phyloP scores from a whole-genome alignment of 345 rosid species.

The Populus pruinosa region DNA sequence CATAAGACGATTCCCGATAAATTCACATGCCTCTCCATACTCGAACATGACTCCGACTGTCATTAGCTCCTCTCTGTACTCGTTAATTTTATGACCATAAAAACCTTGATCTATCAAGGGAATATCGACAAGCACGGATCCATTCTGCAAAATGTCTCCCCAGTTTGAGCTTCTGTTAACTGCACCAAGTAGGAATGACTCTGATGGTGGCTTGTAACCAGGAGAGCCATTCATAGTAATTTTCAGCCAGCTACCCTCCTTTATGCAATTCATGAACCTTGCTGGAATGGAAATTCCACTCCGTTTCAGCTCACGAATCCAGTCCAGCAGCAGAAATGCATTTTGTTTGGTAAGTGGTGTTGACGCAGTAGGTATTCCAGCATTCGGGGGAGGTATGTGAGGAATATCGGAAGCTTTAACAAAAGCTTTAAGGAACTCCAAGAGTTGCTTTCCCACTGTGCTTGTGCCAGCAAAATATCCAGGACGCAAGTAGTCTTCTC shows the following conservation, averaged over 20 bases:
- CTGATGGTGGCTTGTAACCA: constrained; percentile 49
- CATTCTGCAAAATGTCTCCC: constrained; percentile 59
- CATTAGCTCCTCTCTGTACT: constrained; percentile 44
- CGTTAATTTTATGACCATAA: constrained; percentile 42
- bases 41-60: constrained; percentile 59
- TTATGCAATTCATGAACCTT: constrained; percentile 46
- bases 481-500: constrained; percentile 44
- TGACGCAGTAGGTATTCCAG: constrained; percentile 45
- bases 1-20: constrained; percentile 56
- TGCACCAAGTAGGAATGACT: constrained; percentile 49
- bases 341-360: constrained; percentile 50
- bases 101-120: constrained; percentile 57
- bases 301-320: constrained; percentile 34
- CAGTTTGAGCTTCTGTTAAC: constrained; percentile 24
- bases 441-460: constrained; percentile 32
- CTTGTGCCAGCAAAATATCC: constrained; percentile 36
- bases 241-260: constrained; percentile 61
- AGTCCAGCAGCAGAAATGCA: constrained; percentile 53
- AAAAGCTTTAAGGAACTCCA: constrained; percentile 35
- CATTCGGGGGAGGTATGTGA: constrained; percentile 48
- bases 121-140: constrained; percentile 52
- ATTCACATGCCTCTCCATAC: constrained; percentile 50
- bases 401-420: constrained; percentile 52
- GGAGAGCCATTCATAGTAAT: constrained; percentile 40
- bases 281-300: constrained; percentile 22